A percentile compares a stretch with the other conserved stretches of the same genome.
These are phyloP conservation scores for Decorospora gaudefroyi DNA, from an alignment of 2,329 filamentous ascomycete species.

Conservation along the genomic window DNA sequence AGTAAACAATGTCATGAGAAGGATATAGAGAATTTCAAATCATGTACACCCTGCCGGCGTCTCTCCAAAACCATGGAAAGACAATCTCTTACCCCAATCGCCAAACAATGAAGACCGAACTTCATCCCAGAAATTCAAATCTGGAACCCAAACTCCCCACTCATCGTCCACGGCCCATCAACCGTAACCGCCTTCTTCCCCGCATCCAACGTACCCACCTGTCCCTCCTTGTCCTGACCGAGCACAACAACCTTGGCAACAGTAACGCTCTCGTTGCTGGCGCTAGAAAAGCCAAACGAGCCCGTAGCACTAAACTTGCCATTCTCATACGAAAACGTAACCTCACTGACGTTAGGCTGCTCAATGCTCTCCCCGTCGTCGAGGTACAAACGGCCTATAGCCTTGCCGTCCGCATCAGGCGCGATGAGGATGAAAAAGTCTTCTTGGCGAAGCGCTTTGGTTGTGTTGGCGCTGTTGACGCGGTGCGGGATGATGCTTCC, in stretches of 20 bases:
- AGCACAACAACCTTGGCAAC: slow-evolving; percentile 37
- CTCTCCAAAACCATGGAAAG: too few species aligned
- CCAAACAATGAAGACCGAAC: neutral
- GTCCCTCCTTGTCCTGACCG: slow-evolving; percentile 27
- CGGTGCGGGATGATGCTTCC: slow-evolving; percentile 68
- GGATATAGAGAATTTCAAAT: neutral
- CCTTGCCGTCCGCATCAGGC: slow-evolving; percentile 64
- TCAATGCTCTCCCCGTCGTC: slow-evolving; percentile 74
- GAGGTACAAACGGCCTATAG: slow-evolving; percentile 70
- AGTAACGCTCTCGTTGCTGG: slow-evolving; percentile 31
- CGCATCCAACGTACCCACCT: slow-evolving; percentile 23
- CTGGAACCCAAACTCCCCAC: slow-evolving; percentile 26
- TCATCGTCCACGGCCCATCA: slow-evolving; percentile 38
- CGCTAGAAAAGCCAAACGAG: slow-evolving; percentile 56
- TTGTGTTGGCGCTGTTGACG: slow-evolving; percentile 62
- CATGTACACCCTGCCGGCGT: neutral
- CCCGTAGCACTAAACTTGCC: slow-evolving; percentile 59
- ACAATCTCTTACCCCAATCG: too few species aligned
- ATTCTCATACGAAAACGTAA: slow-evolving; percentile 64
- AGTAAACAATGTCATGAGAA: too few species aligned
- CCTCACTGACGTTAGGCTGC: slow-evolving; percentile 60
- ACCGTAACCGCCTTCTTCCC: slow-evolving; percentile 23
- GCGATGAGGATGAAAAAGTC: slow-evolving; percentile 74
- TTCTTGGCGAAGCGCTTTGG: slow-evolving; percentile 64
- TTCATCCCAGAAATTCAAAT: slow-evolving; percentile 11